Percentiles rank a stretch among this genome's conserved stretches.
Conservation (phyloP, 345 rosid genomes). For the Pseudoturritis turrita region DNA sequence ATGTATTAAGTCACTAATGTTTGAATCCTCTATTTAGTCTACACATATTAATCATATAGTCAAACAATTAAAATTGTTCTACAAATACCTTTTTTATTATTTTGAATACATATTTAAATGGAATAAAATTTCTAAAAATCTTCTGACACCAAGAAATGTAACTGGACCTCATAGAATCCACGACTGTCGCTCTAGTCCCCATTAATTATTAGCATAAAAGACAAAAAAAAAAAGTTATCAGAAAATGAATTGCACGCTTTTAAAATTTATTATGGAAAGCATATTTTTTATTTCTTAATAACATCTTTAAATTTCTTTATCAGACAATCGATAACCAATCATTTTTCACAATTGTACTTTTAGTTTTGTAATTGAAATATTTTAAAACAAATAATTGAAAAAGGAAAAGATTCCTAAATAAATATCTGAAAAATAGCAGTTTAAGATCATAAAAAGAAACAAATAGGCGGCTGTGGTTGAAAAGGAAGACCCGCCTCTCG, state of each 20-base stretch:
- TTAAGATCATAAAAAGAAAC: background rate
- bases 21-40: background rate
- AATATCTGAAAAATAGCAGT: background rate
- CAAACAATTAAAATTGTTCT: background rate
- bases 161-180: slow-evolving; percentile 36
- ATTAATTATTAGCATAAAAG: slow-evolving; percentile 24
- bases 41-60: background rate
- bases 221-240: background rate
- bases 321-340: background rate
- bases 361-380: background rate
- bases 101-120: background rate
- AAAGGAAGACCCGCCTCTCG: slow-evolving; percentile 28
- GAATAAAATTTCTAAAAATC: background rate
- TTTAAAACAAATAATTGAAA: background rate
- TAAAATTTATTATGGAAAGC: background rate
- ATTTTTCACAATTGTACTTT: background rate
- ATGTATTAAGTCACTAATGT: background rate
- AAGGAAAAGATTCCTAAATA: background rate
- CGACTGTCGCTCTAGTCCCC: slow-evolving; percentile 27
- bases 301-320: background rate
- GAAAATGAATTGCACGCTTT: slow-evolving; percentile 16
- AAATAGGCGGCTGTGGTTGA: slow-evolving; percentile 29
- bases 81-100: background rate
- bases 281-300: slow-evolving; percentile 5
- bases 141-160: slow-evolving; percentile 25